These are phyloP conservation scores for Penicillium brevicompactum DNA, from an alignment of 2,329 filamentous ascomycete genomes.

Conservation along the genomic window DNA sequence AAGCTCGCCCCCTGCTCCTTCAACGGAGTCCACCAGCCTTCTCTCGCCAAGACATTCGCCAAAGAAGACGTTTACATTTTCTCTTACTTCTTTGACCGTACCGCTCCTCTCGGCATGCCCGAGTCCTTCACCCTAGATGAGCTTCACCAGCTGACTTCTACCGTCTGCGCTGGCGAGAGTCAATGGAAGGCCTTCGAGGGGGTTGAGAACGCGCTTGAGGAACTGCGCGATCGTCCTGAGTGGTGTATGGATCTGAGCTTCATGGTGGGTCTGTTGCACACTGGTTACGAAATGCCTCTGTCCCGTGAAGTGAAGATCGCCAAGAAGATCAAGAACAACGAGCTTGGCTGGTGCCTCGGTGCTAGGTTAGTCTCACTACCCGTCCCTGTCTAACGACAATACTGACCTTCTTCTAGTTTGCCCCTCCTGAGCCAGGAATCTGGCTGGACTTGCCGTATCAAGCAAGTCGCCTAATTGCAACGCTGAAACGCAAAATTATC, in stretches of 20 bases:
- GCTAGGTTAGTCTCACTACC: conserved; percentile 68
- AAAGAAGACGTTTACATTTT: conserved; percentile 94
- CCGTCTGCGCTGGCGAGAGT: conserved; percentile 77
- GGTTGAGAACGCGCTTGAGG: conserved; percentile 75
- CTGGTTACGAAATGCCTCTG: conserved; percentile 96
- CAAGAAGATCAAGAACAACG: conserved; percentile 97
- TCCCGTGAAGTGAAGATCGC: conserved; percentile 95
- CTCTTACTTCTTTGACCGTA: conserved; percentile 97
- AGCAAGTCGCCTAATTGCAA: conserved; percentile 63
- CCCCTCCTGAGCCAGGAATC: conserved; percentile 79
- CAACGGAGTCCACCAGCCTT: conserved; percentile 94
- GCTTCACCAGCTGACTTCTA: conserved; percentile 79
- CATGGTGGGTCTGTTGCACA: conserved; percentile 89
- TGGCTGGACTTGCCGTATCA: conserved; percentile 88
- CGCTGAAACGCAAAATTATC: conserved; percentile 15
- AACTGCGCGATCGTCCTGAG: conserved; percentile 81
- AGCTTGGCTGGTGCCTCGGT: conserved; percentile 96
- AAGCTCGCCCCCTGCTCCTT: conserved; percentile 91
- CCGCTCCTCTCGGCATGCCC: conserved; percentile 93
- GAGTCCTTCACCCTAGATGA: conserved; percentile 92
- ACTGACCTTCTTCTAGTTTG: conserved; percentile 60
- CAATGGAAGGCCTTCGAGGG: conserved; percentile 80
- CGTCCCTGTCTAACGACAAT: conserved; percentile 7
- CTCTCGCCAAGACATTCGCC: conserved; percentile 86
- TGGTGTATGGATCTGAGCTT: conserved; percentile 96